Percentiles rank a stretch among this genome's conserved stretches.
phyloP scores from a whole-genome alignment of 345 rosid species.

The Aurinia saxatilis region DNA sequence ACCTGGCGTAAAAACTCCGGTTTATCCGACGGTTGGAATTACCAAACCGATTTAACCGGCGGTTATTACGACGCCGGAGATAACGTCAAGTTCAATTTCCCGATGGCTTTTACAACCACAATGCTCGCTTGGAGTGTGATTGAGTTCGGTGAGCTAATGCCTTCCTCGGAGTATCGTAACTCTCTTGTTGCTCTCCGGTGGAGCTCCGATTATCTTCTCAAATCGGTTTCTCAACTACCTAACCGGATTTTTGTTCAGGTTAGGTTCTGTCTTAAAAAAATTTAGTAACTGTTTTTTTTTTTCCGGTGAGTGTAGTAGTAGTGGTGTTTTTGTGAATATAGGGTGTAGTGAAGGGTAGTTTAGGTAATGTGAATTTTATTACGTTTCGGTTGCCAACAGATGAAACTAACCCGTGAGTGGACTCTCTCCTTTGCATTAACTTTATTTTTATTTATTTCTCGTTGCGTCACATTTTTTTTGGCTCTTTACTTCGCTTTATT shows the following conservation, averaged over 20 bases:
- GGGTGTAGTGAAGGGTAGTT: not conserved
- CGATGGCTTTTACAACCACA: conserved; percentile 94
- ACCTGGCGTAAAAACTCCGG: conserved; percentile 73
- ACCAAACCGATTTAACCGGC: conserved; percentile 63
- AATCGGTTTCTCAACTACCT: conserved; percentile 77
- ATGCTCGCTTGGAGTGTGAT: conserved; percentile 85
- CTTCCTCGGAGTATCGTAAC: conserved; percentile 51
- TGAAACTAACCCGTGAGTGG: conserved; percentile 28
- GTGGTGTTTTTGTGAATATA: conserved; percentile 13
- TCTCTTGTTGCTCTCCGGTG: conserved; percentile 69
- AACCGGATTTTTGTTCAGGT: conserved; percentile 94
- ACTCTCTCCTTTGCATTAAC: conserved; percentile 10
- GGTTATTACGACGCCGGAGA: conserved; percentile 98
- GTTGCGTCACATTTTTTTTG: conserved; percentile 20
- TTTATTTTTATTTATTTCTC: not conserved
- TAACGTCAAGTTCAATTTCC: conserved; percentile 82
- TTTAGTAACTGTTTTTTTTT: conserved; percentile 14
- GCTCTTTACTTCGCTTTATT: no score
- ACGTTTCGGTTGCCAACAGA: conserved; percentile 11
- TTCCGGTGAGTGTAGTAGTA: not conserved
- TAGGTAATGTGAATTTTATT: not conserved
- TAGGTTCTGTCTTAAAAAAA: not conserved
- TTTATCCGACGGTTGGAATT: conserved; percentile 66
- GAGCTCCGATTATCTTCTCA: conserved; percentile 75
- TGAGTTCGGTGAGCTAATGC: conserved; percentile 83